These are phyloP conservation scores for Leishmania martiniquensis DNA, from an alignment of 208 protist species.

Conservation along the genomic window DNA sequence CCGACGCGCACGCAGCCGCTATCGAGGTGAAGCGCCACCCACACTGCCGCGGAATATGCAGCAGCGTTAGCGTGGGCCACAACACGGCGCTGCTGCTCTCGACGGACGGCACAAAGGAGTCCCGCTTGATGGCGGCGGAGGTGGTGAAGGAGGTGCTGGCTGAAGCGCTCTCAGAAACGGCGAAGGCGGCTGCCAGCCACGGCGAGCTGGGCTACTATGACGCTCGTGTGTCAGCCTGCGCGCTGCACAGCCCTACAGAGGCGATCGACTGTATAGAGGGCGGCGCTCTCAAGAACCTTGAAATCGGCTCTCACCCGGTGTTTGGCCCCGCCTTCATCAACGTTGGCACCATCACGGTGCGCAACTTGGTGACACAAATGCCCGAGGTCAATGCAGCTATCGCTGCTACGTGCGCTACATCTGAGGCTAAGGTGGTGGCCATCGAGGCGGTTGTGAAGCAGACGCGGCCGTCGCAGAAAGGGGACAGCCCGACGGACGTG, in stretches of 20 bases:
- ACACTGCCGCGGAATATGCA: conserved; percentile 15
- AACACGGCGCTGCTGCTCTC: conserved; percentile 47
- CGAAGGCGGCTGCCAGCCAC: conserved; percentile 28
- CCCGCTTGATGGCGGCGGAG: conserved; percentile 21
- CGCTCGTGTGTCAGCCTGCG: conserved; percentile 40
- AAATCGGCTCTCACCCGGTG: conserved; percentile 59
- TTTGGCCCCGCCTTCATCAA: conserved; percentile 64
- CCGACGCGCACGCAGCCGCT: conserved; percentile 12
- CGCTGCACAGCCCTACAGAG: conserved; percentile 35
- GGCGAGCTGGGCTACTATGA: conserved; percentile 45
- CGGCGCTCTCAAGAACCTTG: conserved; percentile 17
- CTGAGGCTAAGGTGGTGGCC: conserved; percentile 37
- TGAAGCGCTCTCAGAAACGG: conserved; percentile 35
- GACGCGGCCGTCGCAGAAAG: conserved; percentile 38
- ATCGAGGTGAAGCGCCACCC: conserved; percentile 4
- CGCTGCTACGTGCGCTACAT: conserved; percentile 20
- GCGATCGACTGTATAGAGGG: conserved; percentile 30
- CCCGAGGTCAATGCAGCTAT: conserved; percentile 32
- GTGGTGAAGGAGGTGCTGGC: conserved; percentile 28
- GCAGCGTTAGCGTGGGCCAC: conserved; percentile 52
- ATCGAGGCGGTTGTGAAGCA: conserved; percentile 66
- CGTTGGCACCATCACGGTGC: conserved; percentile 31
- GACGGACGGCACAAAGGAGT: conserved; percentile 25
- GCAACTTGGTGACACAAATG: conserved; percentile 16
- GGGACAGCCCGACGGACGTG: conserved; percentile 34